These are phyloP conservation scores for Cercospora brassicicola DNA, from an alignment of 2,329 filamentous ascomycete genomes.

Conservation along the genomic window DNA sequence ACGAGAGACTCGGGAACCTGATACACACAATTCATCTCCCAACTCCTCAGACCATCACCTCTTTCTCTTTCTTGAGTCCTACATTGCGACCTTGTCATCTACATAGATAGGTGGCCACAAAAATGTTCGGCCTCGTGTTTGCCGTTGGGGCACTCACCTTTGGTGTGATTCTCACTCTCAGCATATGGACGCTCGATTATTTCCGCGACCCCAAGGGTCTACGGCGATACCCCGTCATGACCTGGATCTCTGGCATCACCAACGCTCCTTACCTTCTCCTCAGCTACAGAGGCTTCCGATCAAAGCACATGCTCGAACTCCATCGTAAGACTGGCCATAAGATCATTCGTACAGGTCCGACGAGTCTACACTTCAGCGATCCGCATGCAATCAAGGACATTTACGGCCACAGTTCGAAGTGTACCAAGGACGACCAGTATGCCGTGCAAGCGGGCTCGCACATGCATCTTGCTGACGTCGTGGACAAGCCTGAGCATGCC, in stretches of 20 bases:
- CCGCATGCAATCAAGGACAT: slow-evolving; percentile 44
- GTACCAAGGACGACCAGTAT: slow-evolving; percentile 42
- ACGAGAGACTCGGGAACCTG: neutral
- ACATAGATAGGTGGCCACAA: neutral
- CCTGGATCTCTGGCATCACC: slow-evolving; percentile 48
- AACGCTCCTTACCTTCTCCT: slow-evolving; percentile 49
- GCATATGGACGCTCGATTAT: slow-evolving; percentile 38
- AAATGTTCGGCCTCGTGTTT: slow-evolving; percentile 30
- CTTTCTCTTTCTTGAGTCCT: neutral
- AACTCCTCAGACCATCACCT: slow-evolving; percentile 6
- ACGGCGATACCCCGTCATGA: slow-evolving; percentile 50
- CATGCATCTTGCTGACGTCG: slow-evolving; percentile 42
- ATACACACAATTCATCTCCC: neutral
- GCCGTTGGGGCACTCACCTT: slow-evolving; percentile 20
- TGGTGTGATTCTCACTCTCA: slow-evolving; percentile 17
- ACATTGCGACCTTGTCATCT: neutral
- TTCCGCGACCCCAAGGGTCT: slow-evolving; percentile 51
- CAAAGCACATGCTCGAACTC: slow-evolving; percentile 43
- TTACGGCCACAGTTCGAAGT: slow-evolving; percentile 42
- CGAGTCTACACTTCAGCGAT: slow-evolving; percentile 47
- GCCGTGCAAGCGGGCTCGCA: slow-evolving; percentile 36
- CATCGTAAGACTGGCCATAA: slow-evolving; percentile 46
- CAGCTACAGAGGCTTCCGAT: slow-evolving; percentile 46
- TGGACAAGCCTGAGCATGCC: slow-evolving; percentile 43
- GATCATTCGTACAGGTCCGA: slow-evolving; percentile 51